Conservation (phyloP, 2,329 filamentous ascomycete species). For the Tolypocladium inflatum region DNA sequence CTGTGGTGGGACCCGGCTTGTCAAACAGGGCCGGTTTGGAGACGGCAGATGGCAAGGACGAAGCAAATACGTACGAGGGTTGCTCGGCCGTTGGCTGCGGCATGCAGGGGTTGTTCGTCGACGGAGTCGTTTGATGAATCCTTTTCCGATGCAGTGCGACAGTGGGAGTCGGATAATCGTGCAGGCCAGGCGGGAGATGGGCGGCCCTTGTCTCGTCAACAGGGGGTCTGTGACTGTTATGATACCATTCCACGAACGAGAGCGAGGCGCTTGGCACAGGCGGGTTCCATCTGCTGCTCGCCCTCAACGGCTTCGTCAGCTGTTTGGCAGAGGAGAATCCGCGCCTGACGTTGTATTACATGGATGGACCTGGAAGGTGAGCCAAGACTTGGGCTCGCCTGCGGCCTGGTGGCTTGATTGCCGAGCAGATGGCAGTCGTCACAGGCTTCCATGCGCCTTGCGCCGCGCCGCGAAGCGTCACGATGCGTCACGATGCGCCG, state of each 20-base stretch:
- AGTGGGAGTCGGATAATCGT: neutral
- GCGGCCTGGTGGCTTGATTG: neutral
- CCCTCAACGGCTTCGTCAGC: neutral
- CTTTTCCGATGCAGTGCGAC: neutral
- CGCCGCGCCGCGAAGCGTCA: neutral
- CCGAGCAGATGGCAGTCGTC: neutral
- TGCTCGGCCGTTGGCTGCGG: neutral
- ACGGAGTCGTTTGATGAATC: neutral
- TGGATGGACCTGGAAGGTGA: neutral
- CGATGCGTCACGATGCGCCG: neutral
- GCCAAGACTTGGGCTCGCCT: neutral
- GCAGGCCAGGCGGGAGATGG: neutral
- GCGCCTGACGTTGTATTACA: neutral
- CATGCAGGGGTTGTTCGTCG: neutral
- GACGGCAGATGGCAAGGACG: no score
- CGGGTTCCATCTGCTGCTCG: neutral
- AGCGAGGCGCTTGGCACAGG: neutral
- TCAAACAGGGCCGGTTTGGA: neutral
- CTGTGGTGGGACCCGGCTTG: neutral
- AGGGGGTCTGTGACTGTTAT: neutral
- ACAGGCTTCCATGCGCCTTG: neutral
- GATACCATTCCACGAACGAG: neutral
- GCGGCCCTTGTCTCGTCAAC: neutral
- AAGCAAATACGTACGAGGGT: no score
- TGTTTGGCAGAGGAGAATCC: neutral